phyloP scores from a whole-genome alignment of 208 protist species.

The Trichomonas vaginalis region DNA sequence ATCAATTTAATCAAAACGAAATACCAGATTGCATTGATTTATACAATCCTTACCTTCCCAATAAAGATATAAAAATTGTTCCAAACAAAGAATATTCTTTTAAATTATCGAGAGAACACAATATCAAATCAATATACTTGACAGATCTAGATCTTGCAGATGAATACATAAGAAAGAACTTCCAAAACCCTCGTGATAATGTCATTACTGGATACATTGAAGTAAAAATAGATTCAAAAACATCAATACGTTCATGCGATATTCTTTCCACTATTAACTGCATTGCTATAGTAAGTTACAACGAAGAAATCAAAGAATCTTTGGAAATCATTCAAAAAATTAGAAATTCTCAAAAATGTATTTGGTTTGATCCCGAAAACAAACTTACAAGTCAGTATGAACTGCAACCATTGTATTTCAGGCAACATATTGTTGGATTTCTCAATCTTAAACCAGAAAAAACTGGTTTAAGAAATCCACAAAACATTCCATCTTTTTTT shows the following conservation, averaged over 20 bases:
- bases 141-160: background rate
- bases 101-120: background rate
- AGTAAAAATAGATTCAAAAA: background rate
- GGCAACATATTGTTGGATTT: no score
- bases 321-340: background rate
- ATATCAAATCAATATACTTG: background rate
- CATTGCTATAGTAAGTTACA: no score
- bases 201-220: background rate
- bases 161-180: background rate
- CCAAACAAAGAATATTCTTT: background rate
- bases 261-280: background rate
- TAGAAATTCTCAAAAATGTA: background rate
- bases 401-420: no score
- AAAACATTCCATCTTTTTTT: no score
- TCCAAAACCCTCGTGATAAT: background rate
- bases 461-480: no score
- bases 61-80: background rate
- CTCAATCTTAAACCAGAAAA: no score
- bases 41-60: background rate
- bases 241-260: background rate
- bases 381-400: no score
- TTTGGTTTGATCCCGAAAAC: no score
- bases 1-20: background rate
- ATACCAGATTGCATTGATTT: background rate
- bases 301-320: background rate